phyloP scores from a whole-genome alignment of 2,329 filamentous ascomycete species.

The Ophiostoma perfectum region DNA sequence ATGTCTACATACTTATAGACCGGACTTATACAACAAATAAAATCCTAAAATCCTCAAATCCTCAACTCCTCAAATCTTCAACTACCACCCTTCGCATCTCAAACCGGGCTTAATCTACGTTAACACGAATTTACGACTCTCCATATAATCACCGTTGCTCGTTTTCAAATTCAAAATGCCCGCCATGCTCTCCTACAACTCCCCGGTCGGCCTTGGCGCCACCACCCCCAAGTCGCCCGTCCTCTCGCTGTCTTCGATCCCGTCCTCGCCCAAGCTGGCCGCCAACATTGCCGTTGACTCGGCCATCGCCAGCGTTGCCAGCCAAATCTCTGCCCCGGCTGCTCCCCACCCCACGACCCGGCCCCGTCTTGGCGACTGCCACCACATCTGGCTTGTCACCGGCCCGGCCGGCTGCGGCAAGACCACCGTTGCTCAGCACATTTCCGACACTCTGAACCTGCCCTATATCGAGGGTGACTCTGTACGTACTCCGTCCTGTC shows the following conservation, averaged over 20 bases:
- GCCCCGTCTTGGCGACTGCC: conserved; percentile 28
- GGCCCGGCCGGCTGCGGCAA: conserved; percentile 76
- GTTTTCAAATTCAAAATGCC: background rate
- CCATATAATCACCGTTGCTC: background rate
- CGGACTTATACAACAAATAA: background rate
- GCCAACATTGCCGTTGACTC: background rate
- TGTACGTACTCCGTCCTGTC: conserved; percentile 41
- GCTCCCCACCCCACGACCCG: background rate
- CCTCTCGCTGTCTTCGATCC: conserved; percentile 3
- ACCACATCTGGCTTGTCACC: conserved; percentile 76
- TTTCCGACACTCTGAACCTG: conserved; percentile 57
- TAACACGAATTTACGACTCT: background rate
- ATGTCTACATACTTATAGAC: conserved; percentile 14
- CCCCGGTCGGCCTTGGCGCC: conserved; percentile 15
- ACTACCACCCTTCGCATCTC: background rate
- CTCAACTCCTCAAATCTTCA: background rate
- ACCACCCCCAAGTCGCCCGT: conserved; percentile 11
- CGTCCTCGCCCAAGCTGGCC: conserved; percentile 19
- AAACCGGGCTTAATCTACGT: background rate
- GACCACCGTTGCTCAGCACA: conserved; percentile 63
- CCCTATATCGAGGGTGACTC: conserved; percentile 75
- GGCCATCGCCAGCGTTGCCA: conserved; percentile 9
- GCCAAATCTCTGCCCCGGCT: background rate
- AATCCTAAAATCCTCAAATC: background rate
- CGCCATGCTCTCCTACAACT: conserved; percentile 20